phyloP scores from a whole-genome alignment of 2,329 filamentous ascomycete genomes.

The Colletotrichum sublineola region DNA sequence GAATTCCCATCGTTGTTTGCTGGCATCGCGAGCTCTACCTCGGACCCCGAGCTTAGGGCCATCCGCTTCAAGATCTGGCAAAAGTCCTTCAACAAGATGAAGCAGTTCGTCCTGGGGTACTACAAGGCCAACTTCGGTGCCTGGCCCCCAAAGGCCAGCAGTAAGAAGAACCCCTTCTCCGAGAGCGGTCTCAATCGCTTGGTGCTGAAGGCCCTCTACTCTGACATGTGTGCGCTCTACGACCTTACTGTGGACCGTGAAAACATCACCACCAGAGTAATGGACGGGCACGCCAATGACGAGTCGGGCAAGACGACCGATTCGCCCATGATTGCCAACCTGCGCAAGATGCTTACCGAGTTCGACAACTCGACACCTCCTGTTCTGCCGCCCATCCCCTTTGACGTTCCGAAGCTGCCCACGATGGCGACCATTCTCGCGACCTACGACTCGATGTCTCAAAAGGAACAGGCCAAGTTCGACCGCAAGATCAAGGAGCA shows the following conservation, averaged over 20 bases:
- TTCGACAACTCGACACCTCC: slow-evolving; percentile 92
- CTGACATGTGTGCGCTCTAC: slow-evolving; percentile 88
- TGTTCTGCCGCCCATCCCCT: slow-evolving; percentile 90
- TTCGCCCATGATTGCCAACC: slow-evolving; percentile 74
- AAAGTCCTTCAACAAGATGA: slow-evolving; percentile 78
- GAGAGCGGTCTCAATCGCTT: slow-evolving; percentile 88
- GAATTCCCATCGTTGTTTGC: slow-evolving; percentile 92
- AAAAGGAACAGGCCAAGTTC: slow-evolving; percentile 81
- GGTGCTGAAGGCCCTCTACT: slow-evolving; percentile 85
- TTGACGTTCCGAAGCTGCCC: slow-evolving; percentile 86
- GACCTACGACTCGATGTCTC: slow-evolving; percentile 73
- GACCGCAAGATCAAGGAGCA: slow-evolving; percentile 81
- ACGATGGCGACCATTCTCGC: slow-evolving; percentile 74
- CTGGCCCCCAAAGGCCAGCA: slow-evolving; percentile 93
- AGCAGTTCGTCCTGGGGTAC: slow-evolving; percentile 78
- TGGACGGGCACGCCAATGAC: slow-evolving; percentile 71
- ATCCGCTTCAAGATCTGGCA: slow-evolving; percentile 90
- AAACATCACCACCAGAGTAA: slow-evolving; percentile 81
- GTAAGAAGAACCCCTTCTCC: slow-evolving; percentile 90
- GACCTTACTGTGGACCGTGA: slow-evolving; percentile 88
- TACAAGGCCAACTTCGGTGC: slow-evolving; percentile 71
- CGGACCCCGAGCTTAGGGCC: slow-evolving; percentile 79
- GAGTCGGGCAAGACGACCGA: slow-evolving; percentile 57
- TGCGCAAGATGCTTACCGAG: slow-evolving; percentile 85
- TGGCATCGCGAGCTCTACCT: slow-evolving; percentile 87